Evolutionary conservation across 225 moss, liverwort and hornwort genomes (phyloP), one percentile per base, ranked within the genome.

Genomic region (Physcomitrium patens): DNA sequence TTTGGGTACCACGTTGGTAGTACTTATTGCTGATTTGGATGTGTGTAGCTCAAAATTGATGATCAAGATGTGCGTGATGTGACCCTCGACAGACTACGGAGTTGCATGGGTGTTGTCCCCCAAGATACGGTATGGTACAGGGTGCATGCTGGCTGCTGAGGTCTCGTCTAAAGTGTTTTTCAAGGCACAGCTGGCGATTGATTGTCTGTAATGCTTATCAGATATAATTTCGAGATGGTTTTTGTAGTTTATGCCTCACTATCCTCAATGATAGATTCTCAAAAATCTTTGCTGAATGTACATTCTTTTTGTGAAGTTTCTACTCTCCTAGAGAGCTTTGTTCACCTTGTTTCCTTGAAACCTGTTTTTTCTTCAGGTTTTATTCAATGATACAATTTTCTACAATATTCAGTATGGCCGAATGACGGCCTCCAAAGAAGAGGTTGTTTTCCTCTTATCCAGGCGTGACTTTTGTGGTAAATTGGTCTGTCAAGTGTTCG

Each of bases 381-480:
- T 99, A 66, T 99, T 99, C 67, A 99, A 99, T 83, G 95, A 99
- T 63, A 92, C 90, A 8, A 93, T 99, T 57, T 91, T 85, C 71
- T 99, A 99, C 86, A 99, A 99, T 76, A 99, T 99, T 63, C 95
- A 92, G 37, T 99, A 99, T 78, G 99, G 99, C 37, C 93, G 94
- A 62, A 76, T 95, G 89, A 75, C 85, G 22, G 93, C 93, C 51
- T 81, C 95, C 48, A 88, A 95, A 85, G 99, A 99, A 78, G 99
- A 99, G 95, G 99, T 91, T 81, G 46, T 64, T 59, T 49, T 54
- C 59, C 50, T 65, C 45, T 67, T 60, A 37, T 60, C 19, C 45
- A 49, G 18, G 16, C 55, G 50, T 44, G 14, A 6, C 12, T 50
- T 27, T 69, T 46, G 7, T 26, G 59, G 58, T 44, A 56, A 22